Conservation (phyloP, 441 rosid genomes). For the Isatis lusitanica region DNA sequence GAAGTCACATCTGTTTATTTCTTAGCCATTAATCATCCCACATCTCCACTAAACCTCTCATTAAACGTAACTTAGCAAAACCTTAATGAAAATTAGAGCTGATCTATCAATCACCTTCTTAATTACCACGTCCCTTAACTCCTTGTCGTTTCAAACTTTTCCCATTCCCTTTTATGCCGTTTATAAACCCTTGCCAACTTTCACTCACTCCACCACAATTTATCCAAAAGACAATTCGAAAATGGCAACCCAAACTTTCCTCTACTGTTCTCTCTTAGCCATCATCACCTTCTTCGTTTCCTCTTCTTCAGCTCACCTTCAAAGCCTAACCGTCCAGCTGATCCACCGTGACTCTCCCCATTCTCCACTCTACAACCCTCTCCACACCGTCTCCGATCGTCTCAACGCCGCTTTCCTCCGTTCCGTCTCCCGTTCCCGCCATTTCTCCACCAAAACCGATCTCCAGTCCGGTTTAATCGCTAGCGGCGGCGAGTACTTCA, state of each 20-base stretch:
- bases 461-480: conserved; percentile 19
- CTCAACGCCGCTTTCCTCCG: conserved; percentile 36
- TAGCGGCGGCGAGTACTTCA: conserved; percentile 37
- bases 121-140: background rate
- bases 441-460: conserved; percentile 18
- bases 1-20: background rate
- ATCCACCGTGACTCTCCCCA: conserved; percentile 48
- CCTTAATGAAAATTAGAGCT: background rate
- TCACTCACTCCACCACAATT: background rate
- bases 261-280: conserved; percentile 8
- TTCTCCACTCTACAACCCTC: conserved; percentile 46
- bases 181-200: conserved; percentile 13
- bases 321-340: conserved; percentile 38
- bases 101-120: background rate
- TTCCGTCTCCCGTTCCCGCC: conserved; percentile 36
- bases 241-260: conserved; percentile 17
- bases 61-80: background rate
- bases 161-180: background rate
- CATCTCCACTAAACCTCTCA: conserved; percentile 18
- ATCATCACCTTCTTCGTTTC: background rate
- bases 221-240: background rate
- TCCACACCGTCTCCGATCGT: conserved; percentile 31
- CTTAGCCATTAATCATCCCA: background rate
- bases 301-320: conserved; percentile 13
- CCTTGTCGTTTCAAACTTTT: conserved; percentile 22